Percentiles rank a stretch among this genome's conserved stretches.
Evolutionary conservation across 2,329 filamentous ascomycete genomes (phyloP).

Genomic region (Pseudogymnoascus sp.): DNA sequence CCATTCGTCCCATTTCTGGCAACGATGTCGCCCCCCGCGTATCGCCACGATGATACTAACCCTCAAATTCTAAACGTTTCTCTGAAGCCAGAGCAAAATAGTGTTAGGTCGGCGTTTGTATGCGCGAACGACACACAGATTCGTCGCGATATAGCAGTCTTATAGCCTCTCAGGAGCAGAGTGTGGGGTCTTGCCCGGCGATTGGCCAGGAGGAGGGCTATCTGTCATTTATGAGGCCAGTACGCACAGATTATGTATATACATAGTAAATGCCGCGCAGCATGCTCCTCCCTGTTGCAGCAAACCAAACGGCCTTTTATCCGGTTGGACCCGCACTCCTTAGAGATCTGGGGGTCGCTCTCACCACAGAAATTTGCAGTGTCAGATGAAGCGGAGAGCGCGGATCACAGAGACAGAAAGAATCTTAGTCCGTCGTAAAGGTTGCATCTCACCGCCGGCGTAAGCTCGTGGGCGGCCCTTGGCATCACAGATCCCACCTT

Average conservation of each 20-base stretch:
- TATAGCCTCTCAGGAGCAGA: neutral
- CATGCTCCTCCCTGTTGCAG: neutral
- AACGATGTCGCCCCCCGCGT: neutral
- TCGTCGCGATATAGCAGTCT: conserved; percentile 3
- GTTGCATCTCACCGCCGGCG: conserved; percentile 1
- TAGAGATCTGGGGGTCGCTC: neutral
- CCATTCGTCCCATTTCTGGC: neutral
- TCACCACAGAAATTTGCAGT: neutral
- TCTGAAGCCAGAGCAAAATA: neutral
- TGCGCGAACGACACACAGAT: neutral
- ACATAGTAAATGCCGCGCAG: neutral
- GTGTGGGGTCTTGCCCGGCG: neutral
- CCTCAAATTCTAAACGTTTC: neutral
- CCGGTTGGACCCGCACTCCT: conserved; percentile 2
- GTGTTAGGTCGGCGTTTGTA: conserved; percentile 1
- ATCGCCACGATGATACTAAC: neutral
- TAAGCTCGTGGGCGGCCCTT: neutral
- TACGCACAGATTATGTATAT: conserved; percentile 2
- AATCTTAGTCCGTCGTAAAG: neutral
- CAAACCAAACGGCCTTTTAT: conserved; percentile 1
- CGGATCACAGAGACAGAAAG: neutral
- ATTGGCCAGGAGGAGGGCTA: neutral
- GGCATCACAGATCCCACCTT: neutral
- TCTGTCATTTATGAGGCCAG: neutral
- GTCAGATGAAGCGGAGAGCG: neutral